These are phyloP conservation scores for Tritrichomonas musculus DNA, from an alignment of 208 protist species.

Conservation along the genomic window DNA sequence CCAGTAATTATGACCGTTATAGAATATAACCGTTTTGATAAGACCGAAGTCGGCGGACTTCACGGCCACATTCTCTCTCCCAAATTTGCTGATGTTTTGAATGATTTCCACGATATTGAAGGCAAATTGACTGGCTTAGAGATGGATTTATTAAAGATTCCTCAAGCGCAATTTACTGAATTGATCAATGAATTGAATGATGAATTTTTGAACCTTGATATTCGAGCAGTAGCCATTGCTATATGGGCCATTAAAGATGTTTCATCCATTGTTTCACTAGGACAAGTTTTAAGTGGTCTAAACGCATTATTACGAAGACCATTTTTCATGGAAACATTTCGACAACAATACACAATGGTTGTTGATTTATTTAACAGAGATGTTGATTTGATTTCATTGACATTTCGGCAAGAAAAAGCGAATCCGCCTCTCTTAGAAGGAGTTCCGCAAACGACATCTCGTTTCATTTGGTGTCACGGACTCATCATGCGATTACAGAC, in stretches of 20 bases:
- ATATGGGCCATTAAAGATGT: constrained; percentile 29
- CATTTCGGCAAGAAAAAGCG: constrained; percentile 58
- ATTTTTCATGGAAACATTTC: constrained; percentile 78
- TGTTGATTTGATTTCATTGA: constrained; percentile 65
- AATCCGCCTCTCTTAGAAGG: constrained; percentile 68
- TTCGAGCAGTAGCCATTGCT: neutral
- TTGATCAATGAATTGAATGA: neutral
- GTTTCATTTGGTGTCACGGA: constrained; percentile 72
- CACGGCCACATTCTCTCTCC: neutral
- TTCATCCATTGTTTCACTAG: constrained; percentile 19
- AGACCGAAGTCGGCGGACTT: constrained; percentile 30
- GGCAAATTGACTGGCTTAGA: neutral
- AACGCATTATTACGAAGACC: constrained; percentile 69
- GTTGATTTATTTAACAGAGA: constrained; percentile 60
- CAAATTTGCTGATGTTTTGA: neutral
- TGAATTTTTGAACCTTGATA: neutral
- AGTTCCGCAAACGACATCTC: constrained; percentile 74
- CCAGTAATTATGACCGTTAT: neutral
- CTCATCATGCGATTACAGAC: constrained; percentile 81
- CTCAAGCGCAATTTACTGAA: neutral
- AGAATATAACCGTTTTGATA: constrained; percentile 24
- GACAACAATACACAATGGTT: constrained; percentile 73
- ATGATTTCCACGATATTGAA: neutral
- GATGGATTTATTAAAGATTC: neutral
- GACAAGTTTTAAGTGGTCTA: constrained; percentile 14